These are phyloP conservation scores for Calonectria crousiana DNA, from an alignment of 2,329 filamentous ascomycete genomes.

Conservation along the genomic window DNA sequence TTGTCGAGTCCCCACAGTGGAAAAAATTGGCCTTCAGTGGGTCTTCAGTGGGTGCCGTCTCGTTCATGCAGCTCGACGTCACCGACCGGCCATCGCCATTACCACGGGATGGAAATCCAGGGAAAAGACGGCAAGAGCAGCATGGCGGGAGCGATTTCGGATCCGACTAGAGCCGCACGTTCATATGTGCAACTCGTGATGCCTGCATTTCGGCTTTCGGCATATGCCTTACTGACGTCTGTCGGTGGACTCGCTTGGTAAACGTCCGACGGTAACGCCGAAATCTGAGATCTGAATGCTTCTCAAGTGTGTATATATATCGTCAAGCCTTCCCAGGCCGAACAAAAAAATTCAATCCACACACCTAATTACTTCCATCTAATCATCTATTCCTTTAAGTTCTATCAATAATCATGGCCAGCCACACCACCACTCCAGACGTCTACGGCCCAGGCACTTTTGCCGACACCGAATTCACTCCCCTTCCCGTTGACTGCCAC, in stretches of 20 bases:
- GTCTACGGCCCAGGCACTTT: not conserved
- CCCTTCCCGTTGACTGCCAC: not conserved
- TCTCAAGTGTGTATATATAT: not conserved
- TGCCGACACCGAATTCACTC: not conserved
- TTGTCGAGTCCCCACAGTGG: not conserved
- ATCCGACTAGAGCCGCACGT: not conserved
- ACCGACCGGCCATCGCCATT: not conserved
- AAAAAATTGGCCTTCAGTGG: not conserved
- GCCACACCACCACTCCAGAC: not conserved
- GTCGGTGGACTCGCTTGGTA: slow-evolving; percentile 2
- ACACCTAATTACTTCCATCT: not conserved
- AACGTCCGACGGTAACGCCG: not conserved
- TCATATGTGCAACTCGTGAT: not conserved
- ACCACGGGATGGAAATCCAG: not conserved
- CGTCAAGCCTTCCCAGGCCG: not conserved
- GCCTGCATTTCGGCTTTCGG: slow-evolving; percentile 3
- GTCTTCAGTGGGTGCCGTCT: slow-evolving; percentile 1
- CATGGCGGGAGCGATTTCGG: not conserved
- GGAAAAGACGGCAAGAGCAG: not conserved
- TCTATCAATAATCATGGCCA: not conserved
- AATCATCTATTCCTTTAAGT: not conserved
- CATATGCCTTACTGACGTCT: not conserved
- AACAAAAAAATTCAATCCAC: not conserved
- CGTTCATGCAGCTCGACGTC: slow-evolving; percentile 10
- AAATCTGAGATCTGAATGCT: not conserved